Evolutionary conservation across 2,329 filamentous ascomycete genomes (phyloP), one percentile per base, ranked within the genome.

Genomic region (Zymoseptoria tritici): DNA sequence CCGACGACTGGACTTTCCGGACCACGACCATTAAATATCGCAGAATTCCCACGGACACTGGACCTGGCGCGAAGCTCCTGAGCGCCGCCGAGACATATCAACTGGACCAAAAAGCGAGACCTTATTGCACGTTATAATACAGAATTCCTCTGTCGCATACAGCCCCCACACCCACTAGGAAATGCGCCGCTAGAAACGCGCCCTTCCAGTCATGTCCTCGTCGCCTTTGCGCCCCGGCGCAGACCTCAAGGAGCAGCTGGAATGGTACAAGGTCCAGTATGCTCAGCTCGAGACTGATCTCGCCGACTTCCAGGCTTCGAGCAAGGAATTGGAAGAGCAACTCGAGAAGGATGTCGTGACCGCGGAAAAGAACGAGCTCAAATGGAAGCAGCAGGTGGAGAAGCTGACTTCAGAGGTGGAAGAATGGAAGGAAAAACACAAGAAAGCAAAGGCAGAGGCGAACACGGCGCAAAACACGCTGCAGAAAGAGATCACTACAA

Each of bases 381-480:
- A 86, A 65, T 77, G 97, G 68, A 87, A 92, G 74, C 88, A 96
- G 74, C 96, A 93, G 78, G 88, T 90, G 0, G 93, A 97, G 75
- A 83, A 81, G 46, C 76, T 96, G 64, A 85, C 83, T 55, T 99
- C 91, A 71, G 92, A 97, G 75, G 92, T 94, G 0, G 91, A 97
- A 60, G 94, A 99, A 77, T 99, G 94, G 94, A 97, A 97, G 86
- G 91, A 89, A 67, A 99, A 97, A 81, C 95, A 95, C 81, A 96
- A 91, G 75, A 91, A 97, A 74, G 89, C 92, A 64, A 97, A 97
- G 75, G 78, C 84, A 50, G 94, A 99, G 77, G 88, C 90, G 50
- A 93, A 88, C 73, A 78, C 85, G 56, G 91, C 90, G 58, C 94
- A 97, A 72, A 92, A 88, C 71, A 80, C 81, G 3, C 82, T 99